A percentile compares a stretch with the other conserved stretches of the same genome.
These are phyloP conservation scores for Pseudozyma sp. DNA, from an alignment of 1,284 basidiomycete genomes.

Conservation along the genomic window DNA sequence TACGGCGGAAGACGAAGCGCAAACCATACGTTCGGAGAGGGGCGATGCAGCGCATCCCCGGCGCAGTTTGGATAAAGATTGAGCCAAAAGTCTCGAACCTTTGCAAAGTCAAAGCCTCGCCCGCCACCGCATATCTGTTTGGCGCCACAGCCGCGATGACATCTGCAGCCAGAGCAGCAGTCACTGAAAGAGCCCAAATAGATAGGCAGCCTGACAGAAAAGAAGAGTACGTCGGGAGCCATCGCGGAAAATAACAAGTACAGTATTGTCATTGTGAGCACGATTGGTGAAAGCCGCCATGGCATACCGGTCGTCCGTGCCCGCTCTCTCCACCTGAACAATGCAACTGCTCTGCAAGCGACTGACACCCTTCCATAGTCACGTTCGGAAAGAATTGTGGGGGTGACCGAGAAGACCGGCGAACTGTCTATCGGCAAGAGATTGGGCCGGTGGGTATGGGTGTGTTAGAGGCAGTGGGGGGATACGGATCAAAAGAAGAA, in stretches of 20 bases:
- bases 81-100: slow-evolving; percentile 18
- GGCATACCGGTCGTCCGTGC: too few species aligned
- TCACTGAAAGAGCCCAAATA: too few species aligned
- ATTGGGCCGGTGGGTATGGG: slow-evolving; percentile 26
- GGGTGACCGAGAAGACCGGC: slow-evolving; percentile 9
- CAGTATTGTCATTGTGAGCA: too few species aligned
- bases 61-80: slow-evolving; percentile 17
- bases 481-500: background rate
- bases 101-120: background rate
- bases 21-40: slow-evolving; percentile 5
- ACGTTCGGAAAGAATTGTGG: background rate
- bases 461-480: too few species aligned
- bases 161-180: background rate
- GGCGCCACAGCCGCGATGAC: slow-evolving; percentile 19
- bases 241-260: too few species aligned
- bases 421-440: slow-evolving; percentile 9
- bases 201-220: too few species aligned
- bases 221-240: too few species aligned
- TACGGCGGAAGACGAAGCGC: background rate
- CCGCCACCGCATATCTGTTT: slow-evolving; percentile 11
- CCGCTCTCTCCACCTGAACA: too few species aligned
- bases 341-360: too few species aligned
- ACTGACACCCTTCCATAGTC: too few species aligned
- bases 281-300: too few species aligned
- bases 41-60: slow-evolving; percentile 25